phyloP scores from a whole-genome alignment of 2,329 filamentous ascomycete species.

The Mollisia scopiformis region DNA sequence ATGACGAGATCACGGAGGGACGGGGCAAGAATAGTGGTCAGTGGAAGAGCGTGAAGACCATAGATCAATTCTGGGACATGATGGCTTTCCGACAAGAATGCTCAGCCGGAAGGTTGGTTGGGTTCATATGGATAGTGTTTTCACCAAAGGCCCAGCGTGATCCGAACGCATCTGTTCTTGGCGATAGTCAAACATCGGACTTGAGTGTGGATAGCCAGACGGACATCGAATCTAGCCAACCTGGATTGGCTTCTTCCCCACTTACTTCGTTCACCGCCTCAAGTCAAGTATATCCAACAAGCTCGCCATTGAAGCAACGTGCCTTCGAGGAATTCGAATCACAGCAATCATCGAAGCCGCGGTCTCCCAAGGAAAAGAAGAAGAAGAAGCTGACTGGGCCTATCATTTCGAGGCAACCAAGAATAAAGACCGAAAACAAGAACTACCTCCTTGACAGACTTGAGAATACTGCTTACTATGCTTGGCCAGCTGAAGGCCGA shows the following conservation, averaged over 20 bases:
- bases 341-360: constrained; percentile 3
- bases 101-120: constrained; percentile 87
- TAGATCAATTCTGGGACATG: constrained; percentile 98
- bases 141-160: constrained; percentile 31
- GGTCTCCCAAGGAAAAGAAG: constrained; percentile 48
- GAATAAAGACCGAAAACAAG: constrained; percentile 61
- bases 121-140: constrained; percentile 93
- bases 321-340: constrained; percentile 12
- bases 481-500: constrained; percentile 64
- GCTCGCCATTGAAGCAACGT: constrained; percentile 13
- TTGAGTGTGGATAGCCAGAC: constrained; percentile 16
- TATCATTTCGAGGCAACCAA: constrained; percentile 66
- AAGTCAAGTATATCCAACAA: constrained; percentile 18
- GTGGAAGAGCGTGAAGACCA: constrained; percentile 81
- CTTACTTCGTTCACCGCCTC: constrained; percentile 28
- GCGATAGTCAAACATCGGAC: constrained; percentile 24
- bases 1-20: constrained; percentile 74
- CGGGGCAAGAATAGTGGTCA: constrained; percentile 60
- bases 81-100: constrained; percentile 98
- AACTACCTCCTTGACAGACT: constrained; percentile 54
- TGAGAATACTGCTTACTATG: constrained; percentile 62
- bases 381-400: constrained; percentile 58
- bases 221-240: constrained; percentile 7
- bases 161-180: constrained; percentile 11
- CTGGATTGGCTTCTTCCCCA: constrained; percentile 29